Evolutionary conservation across 208 protist species (phyloP), one percentile per base, ranked within the genome.

Genomic region (Ichthyophonus hoferi): DNA sequence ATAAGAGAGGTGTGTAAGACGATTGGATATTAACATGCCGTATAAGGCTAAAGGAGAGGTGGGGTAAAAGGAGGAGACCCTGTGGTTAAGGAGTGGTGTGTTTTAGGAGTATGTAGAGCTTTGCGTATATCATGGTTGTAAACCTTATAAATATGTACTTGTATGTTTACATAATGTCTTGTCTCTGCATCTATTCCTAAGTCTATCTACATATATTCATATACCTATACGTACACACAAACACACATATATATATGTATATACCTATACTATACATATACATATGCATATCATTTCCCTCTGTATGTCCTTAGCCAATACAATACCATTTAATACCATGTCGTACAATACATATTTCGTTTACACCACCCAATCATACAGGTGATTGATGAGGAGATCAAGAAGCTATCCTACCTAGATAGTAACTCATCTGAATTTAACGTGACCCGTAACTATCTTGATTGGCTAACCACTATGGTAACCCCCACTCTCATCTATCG

Each of bases 381-480:
- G 43, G 88, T 91, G 12, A 92, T 94, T 79, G 87, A 93, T 3
- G 90, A 93, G 58, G 86, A 94, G 86, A 79, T 92, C 1, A 87
- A 89, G 24, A 95, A 95, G 82, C 89, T 97, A 0, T n/a, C 38
- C 1, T 67, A 86, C 7, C 87, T 94, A 1, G 95, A 96, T 42
- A 14, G 76, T 33, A 38, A 89, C 1, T 94, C 93, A 0, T 91
- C 87, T 1, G 96, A 97, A 77, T 97, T 94, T 79, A 93, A 90
- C 87, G 86, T 96, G 1, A 93, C 93, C 24, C 87, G 96, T 39
- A 96, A 94, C 85, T 97, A 97, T 87, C 90, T 97, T 24, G 94
- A 97, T 79, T 97, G 95, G 95, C 79, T 97, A 0, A 96, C 95
- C 0, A 88, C 3, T 0, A 89, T 97, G 40, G 50, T 67, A 24